Evolutionary conservation across 2,329 filamentous ascomycete genomes (phyloP), one percentile per base, ranked within the genome.

Genomic region (Pestalotiopsis sp.): DNA sequence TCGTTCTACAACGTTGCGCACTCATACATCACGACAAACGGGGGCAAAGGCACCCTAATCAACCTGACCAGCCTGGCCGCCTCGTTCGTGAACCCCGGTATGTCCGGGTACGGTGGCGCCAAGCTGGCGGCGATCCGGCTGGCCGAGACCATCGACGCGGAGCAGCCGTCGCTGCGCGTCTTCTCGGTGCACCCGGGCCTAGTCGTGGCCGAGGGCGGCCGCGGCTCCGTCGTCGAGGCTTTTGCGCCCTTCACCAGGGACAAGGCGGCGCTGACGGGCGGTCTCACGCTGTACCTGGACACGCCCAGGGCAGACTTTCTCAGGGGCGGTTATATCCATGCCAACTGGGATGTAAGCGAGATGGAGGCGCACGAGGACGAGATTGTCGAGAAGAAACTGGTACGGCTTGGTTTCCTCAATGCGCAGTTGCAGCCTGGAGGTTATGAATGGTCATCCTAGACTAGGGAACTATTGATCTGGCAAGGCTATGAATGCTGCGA

Each of bases 1-100:
- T 85, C 86, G 0, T 75, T 80, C 0, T 85, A 85, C 58, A 39
- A 61, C 17, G 59, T 61, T 9, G 27, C 27, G 7, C 59, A 61
- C 59, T 61, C 59, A 0, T 61, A 39, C 31, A 61, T 61, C 27
- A 61, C n/a, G 2, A 2, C 14, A 12, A 4, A 9, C 11, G 66
- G 63, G 3, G 72, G 74, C 17, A 70, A 71, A 17, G 74, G 75
- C 17, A 76, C 73, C 3, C 69, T 76, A 27, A 72, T 76, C 64
- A 76, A 74, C 59, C 64, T 75, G 11, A 72, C 73, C 39, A 73
- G 59, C 27, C 66, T 75, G 14, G 74, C 70, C 25, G 74, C 75
- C 7, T 70, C 69, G 3, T 71, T 74, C 20, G 58, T 72, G 13
- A 62, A 23, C 7, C 73, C 74, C 4, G 73, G 71, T 1, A 70